These are phyloP conservation scores for Fusarium newnesense DNA, from an alignment of 2,329 filamentous ascomycete genomes.

Conservation along the genomic window DNA sequence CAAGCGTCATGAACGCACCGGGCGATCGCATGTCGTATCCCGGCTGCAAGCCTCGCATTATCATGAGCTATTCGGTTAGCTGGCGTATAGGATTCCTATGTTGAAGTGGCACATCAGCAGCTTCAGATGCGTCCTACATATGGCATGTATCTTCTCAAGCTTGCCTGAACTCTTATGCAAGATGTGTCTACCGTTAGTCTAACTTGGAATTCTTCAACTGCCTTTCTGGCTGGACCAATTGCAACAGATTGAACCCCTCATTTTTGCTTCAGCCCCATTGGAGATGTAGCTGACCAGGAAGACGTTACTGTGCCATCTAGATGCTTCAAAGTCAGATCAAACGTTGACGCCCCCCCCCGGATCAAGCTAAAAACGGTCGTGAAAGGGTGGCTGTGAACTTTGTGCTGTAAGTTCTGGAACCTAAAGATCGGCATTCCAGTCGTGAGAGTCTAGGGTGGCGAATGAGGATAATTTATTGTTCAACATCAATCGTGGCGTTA, in stretches of 20 bases:
- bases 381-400: conserved; percentile 4
- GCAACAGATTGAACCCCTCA: conserved; percentile 4
- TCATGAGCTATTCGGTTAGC: background rate
- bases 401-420: background rate
- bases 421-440: background rate
- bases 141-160: conserved; percentile 1
- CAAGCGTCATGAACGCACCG: background rate
- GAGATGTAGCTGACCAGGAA: background rate
- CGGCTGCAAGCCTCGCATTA: background rate
- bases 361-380: background rate
- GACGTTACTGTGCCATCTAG: background rate
- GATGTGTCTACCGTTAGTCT: background rate
- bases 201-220: background rate
- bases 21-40: background rate
- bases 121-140: background rate
- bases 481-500: conserved; percentile 7
- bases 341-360: background rate
- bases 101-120: background rate
- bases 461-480: conserved; percentile 4
- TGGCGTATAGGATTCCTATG: background rate
- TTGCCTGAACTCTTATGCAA: conserved; percentile 2
- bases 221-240: conserved; percentile 1
- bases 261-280: conserved; percentile 1
- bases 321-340: conserved; percentile 1
- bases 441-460: conserved; percentile 3